Evolutionary conservation across 1,284 basidiomycete species (phyloP), one percentile per base, ranked within the genome.

Genomic region (Tranzscheliella williamsii): DNA sequence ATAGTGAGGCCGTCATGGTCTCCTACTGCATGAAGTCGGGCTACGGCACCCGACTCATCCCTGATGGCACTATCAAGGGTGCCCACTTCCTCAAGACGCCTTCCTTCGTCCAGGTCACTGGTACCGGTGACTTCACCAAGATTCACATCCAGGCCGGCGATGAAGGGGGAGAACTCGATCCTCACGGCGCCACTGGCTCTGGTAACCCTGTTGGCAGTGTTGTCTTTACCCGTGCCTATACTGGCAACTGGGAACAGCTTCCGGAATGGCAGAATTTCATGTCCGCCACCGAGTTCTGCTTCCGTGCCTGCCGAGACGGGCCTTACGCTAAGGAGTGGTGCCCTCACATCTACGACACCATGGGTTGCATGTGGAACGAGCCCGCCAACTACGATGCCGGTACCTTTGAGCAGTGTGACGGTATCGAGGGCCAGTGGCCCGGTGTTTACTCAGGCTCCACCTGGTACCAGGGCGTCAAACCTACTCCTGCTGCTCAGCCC

Each of bases 91-190:
- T 85, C 56, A 81, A 84, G 74, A 84, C 89, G 4, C 83, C 70
- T 17, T 84, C 86, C 72, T 89, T 85, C 70, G 82, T 88, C 23
- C 86, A 88, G 75, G 78, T 88, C 53, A 86, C 85, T 40, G 87
- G 85, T 47, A 38, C 38, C n/a, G 78, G 77, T 27, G 73, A 79
- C 65, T 75, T 79, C 18, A 78, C 75, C 53, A 77, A 74, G 66
- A 68, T 79, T 33, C 68, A 72, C 58, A 62, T 79, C 43, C 27
- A 34, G 4, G 44, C 38, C 3, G 68, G 67, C 23, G 78, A 79
- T 56, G 56, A 64, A 20, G 78, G 78, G 18, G 78, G 78, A 40
- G 78, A 79, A 73, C 70, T 76, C 48, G 74, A 76, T 58, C 71
- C 73, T 20, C 74, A 76, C 67, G 74, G 71, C 35, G 65, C 62